Base-by-base conservation (phyloP, 345 rosid genomes). In the Salix suchowensis region DNA sequence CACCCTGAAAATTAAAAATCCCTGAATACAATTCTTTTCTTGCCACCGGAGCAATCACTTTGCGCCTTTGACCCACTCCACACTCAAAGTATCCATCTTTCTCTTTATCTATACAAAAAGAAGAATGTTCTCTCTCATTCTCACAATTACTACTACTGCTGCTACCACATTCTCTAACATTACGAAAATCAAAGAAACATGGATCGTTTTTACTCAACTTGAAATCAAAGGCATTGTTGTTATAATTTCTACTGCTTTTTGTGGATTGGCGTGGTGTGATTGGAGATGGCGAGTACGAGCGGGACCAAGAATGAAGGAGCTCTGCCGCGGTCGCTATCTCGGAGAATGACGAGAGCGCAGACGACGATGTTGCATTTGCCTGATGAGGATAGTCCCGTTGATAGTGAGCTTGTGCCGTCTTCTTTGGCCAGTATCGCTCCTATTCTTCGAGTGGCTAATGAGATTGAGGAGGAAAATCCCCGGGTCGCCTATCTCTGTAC, bases 351-450 rank as follows among this genome's bases (percentile, higher is more conserved):
- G 0, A 79, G 95, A 71, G 87, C 86, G 9, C 80, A 34, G 21
- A 84, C 92, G 1, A 86, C 81, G 91, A 50, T 84, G 87, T 76
- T 82, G 30, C 90, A 91, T 19, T 37, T 85, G 52, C 85, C 82
- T 39, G 82, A 86, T 6, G 91, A 89, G 34, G 97, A 92, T 60
- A 66, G 44, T 37, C 21, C 82, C 5, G 77, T 88, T 21, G 99
- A 96, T 65, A 96, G 99, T 76, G 97, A 96, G 85, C 87, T 92
- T 15, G 97, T 94, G 15, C 99, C 98, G 13, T 94, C 99, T 24
- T 92, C 98, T 46, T 80, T 96, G 16, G 89, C 91, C 13, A 32
- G 71, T 19, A 83, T 92, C 73, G 92, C 81, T 73, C 97, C 95
- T 0, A 83, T 92, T 84, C 98, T 96, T 67, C 94, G 99, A 14